Evolutionary conservation across 352 stramenopile genomes (phyloP).

Genomic region (Globisporangium echinulatum): DNA sequence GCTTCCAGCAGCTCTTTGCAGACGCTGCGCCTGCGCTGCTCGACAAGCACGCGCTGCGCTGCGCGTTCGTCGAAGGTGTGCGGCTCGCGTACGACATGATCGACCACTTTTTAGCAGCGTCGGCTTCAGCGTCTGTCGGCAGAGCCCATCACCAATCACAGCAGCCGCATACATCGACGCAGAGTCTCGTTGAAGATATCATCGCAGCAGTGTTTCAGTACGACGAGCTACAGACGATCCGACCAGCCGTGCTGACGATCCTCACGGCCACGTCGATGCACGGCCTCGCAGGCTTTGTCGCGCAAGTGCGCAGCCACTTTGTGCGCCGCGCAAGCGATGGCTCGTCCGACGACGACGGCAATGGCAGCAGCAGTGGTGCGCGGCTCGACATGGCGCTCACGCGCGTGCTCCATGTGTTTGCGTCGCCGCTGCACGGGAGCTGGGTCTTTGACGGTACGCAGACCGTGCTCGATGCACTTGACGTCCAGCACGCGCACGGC

Average conservation of each 20-base stretch:
- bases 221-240: slow-evolving; percentile 22
- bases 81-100: slow-evolving; percentile 21
- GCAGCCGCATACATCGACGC: slow-evolving; percentile 9
- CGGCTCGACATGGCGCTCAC: slow-evolving; percentile 9
- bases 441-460: slow-evolving; percentile 10
- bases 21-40: slow-evolving; percentile 20
- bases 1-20: slow-evolving; percentile 20
- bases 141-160: not conserved
- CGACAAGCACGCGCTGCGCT: slow-evolving; percentile 22
- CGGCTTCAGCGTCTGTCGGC: not conserved
- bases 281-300: slow-evolving; percentile 29
- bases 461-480: slow-evolving; percentile 1
- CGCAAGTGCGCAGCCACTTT: slow-evolving; percentile 28
- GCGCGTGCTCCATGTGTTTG: slow-evolving; percentile 5
- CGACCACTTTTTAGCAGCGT: slow-evolving; percentile 15
- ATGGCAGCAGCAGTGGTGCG: not conserved
- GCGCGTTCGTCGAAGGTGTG: slow-evolving; percentile 23
- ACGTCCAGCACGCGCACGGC: not conserved
- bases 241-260: slow-evolving; percentile 18
- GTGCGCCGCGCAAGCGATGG: not conserved
- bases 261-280: slow-evolving; percentile 27
- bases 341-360: not conserved
- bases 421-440: slow-evolving; percentile 5
- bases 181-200: slow-evolving; percentile 28
- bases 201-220: slow-evolving; percentile 29